Percentiles rank a stretch among this genome's conserved stretches.
Evolutionary conservation across 805 yeast genomes (phyloP).

Genomic region (Yarrowia sp.): DNA sequence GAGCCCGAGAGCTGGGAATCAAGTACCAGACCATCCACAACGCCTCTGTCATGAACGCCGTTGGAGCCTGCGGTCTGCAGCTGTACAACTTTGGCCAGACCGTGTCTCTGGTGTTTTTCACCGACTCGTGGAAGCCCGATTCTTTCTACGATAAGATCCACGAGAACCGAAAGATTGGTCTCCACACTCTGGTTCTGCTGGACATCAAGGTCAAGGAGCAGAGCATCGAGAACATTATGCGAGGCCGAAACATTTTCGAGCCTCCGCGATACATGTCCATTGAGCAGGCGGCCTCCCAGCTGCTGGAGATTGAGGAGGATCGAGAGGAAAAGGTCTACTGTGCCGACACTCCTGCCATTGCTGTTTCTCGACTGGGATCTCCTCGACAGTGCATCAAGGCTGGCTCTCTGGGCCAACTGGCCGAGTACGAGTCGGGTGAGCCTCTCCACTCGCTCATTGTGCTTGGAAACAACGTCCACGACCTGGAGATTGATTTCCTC

Average conservation of each 20-base stretch:
- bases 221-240: constrained; percentile 86
- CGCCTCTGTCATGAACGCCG: constrained; percentile 97
- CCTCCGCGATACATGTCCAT: constrained; percentile 97
- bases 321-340: constrained; percentile 78
- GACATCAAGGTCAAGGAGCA: constrained; percentile 98
- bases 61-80: constrained; percentile 96
- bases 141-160: constrained; percentile 83
- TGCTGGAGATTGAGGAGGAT: constrained; percentile 79
- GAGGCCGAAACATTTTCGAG: constrained; percentile 87
- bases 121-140: constrained; percentile 95
- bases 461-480: constrained; percentile 90
- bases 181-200: constrained; percentile 81
- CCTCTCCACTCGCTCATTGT: constrained; percentile 90
- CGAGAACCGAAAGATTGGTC: constrained; percentile 87
- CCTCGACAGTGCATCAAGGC: constrained; percentile 80
- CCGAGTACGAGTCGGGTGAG: constrained; percentile 85
- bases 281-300: constrained; percentile 81
- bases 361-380: constrained; percentile 87
- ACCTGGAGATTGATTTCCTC: constrained; percentile 81
- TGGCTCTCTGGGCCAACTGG: constrained; percentile 72
- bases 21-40: constrained; percentile 82
- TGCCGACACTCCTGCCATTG: constrained; percentile 86
- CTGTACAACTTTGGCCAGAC: constrained; percentile 95
- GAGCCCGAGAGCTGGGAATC: constrained; percentile 84
- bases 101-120: constrained; percentile 92